Percentiles rank a stretch among this genome's conserved stretches.
phyloP scores from a whole-genome alignment of 768 basidiomycete species.

The Hortiboletus flavorubellus region DNA sequence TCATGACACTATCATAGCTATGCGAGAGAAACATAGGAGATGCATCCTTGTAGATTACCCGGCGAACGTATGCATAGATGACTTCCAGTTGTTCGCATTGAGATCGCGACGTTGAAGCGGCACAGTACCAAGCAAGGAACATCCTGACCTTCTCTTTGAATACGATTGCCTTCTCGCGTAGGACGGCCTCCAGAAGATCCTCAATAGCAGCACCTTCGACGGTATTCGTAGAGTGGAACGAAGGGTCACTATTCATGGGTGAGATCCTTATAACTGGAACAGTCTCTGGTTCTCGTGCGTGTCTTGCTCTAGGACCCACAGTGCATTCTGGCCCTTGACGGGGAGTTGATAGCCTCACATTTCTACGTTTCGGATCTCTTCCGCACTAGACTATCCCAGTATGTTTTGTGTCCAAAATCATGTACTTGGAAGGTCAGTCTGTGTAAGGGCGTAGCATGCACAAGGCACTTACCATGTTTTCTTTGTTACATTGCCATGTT shows the following conservation, averaged over 20 bases:
- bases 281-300: constrained; percentile 19
- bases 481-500: constrained; percentile 1
- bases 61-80: constrained; percentile 36
- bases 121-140: constrained; percentile 34
- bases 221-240: constrained; percentile 12
- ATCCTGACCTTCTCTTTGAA: constrained; percentile 34
- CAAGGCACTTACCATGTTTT: constrained; percentile 21
- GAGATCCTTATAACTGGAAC: constrained; percentile 17
- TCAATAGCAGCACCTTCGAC: constrained; percentile 4
- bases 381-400: constrained; percentile 34
- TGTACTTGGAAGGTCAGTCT: constrained; percentile 7
- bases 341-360: constrained; percentile 34
- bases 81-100: constrained; percentile 34
- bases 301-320: constrained; percentile 35
- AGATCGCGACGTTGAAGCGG: constrained; percentile 29
- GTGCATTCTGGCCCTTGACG: constrained; percentile 33
- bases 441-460: too few species aligned
- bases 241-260: not conserved
- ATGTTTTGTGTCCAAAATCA: constrained; percentile 41
- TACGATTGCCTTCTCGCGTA: constrained; percentile 32
- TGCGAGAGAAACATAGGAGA: constrained; percentile 38
- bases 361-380: constrained; percentile 33
- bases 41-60: constrained; percentile 36
- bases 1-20: constrained; percentile 29
- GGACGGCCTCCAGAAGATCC: constrained; percentile 34